Base-by-base conservation (phyloP, 192 early-diverging fungal genomes). In the Coemansia erecta region DNA sequence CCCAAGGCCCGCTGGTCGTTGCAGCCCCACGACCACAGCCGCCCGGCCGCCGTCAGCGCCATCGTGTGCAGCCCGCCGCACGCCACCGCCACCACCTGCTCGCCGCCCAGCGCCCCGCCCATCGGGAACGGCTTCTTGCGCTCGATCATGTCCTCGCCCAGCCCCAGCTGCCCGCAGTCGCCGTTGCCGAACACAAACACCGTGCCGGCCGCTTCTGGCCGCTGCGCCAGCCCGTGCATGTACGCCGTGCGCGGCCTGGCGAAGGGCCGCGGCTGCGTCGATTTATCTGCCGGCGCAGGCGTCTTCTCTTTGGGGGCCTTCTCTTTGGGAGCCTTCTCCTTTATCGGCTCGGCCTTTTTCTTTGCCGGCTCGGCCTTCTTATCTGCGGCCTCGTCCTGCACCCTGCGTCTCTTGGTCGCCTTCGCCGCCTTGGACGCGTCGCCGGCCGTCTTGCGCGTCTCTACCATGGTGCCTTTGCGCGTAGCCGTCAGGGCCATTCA, bases 1-100 rank as follows among this genome's bases (percentile, higher is more conserved):
- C 89, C 94, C n/a, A 98, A 82, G 13, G 90, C 90, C 50, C 80
- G 73, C 60, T 98, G 88, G 77, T 98, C 95, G 71, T 96, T 96
- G 80, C 94, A 95, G 0, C 95, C 95, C 95, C 95, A 98, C 45
- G 89, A 89, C 77, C 85, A 98, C 50, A 98, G 64, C 85, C 85
- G 68, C 39, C 92, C 93, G 28, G 84, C 83, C 3, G 53, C 64
- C 6, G 85, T 84, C 35, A 94, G 68, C 23, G 89, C 92, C 64
- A 95, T 83, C 53, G 85, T 91, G 74, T 95, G 92, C 69, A 98
- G 68, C 51, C 95, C 95, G 48, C 95, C 95, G 28, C 90, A 86
- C 6, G 83, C 81, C 57, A 97, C 83, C 42, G 87, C 83, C 7
- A 90, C 89, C 52, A 98, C 88, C 2, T 85, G 48, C 61, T 87